Conservation (phyloP, 768 basidiomycete species). For the Rhodotorula toruloides region DNA sequence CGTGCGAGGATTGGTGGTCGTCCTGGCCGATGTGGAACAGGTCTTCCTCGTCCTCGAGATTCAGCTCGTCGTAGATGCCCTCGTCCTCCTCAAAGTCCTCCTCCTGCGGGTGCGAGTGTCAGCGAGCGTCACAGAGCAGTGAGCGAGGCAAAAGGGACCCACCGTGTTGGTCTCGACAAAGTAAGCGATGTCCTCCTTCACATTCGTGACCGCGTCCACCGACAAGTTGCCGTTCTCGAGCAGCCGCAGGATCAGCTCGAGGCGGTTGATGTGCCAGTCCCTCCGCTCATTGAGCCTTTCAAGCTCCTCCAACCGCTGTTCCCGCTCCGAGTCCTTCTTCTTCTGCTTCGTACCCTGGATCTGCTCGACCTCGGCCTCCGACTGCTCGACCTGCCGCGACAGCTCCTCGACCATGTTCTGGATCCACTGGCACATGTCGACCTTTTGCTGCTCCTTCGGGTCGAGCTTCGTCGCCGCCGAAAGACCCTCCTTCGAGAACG, state of each 20-base stretch:
- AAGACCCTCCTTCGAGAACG: constrained; percentile 96
- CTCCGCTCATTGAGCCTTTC: constrained; percentile 86
- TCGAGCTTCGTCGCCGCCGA: constrained; percentile 90
- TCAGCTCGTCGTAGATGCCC: constrained; percentile 95
- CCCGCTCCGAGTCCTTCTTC: constrained; percentile 51
- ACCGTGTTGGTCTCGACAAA: constrained; percentile 95
- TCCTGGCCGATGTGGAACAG: constrained; percentile 61
- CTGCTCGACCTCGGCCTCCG: constrained; percentile 90
- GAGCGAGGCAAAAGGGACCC: constrained; percentile 47
- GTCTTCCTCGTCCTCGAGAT: constrained; percentile 94
- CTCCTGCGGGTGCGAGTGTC: constrained; percentile 55
- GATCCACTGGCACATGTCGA: constrained; percentile 76
- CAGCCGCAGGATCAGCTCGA: constrained; percentile 87
- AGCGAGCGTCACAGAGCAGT: not conserved
- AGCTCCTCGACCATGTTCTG: constrained; percentile 85
- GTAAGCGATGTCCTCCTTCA: constrained; percentile 92
- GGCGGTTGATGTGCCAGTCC: constrained; percentile 86
- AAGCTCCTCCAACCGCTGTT: constrained; percentile 72
- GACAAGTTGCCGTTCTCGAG: constrained; percentile 87
- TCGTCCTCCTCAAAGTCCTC: constrained; percentile 97
- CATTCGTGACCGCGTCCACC: constrained; percentile 68
- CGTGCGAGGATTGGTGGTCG: constrained; percentile 69
- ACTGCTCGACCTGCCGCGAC: constrained; percentile 81
- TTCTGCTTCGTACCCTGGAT: constrained; percentile 69
- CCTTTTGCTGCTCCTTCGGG: constrained; percentile 94